phyloP scores from a whole-genome alignment of 768 basidiomycete genomes.

The Lactarius psammicola region DNA sequence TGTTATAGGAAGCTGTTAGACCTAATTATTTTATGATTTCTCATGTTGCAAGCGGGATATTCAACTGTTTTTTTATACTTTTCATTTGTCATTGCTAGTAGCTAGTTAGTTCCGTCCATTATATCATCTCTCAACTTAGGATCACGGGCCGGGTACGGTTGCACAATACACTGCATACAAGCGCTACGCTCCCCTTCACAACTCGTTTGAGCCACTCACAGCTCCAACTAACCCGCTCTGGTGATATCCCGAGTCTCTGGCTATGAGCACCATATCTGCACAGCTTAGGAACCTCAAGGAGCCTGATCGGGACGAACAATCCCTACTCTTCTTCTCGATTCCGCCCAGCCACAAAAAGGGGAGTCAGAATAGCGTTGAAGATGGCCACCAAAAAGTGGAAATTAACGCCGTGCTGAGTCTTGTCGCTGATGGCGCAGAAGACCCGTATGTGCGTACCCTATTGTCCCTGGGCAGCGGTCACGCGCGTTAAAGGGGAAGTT shows the following conservation, averaged over 20 bases:
- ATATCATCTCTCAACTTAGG: background rate
- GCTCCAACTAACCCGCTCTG: background rate
- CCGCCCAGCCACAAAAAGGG: constrained; percentile 43
- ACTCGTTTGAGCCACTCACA: background rate
- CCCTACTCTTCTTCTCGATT: constrained; percentile 83
- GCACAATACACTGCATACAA: background rate
- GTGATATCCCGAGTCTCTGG: constrained; percentile 1
- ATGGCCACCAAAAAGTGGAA: constrained; percentile 69
- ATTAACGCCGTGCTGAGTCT: constrained; percentile 88
- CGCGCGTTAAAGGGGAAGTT: constrained; percentile 9
- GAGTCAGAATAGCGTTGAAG: constrained; percentile 32
- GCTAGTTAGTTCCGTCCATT: background rate
- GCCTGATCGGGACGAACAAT: constrained; percentile 83
- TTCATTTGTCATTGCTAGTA: constrained; percentile 10
- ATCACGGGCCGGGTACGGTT: background rate
- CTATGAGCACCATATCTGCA: constrained; percentile 80
- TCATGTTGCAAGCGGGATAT: too few species aligned
- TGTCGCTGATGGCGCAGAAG: constrained; percentile 74
- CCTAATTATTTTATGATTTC: constrained; percentile 4
- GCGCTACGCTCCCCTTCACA: constrained; percentile 1
- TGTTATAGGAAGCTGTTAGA: background rate
- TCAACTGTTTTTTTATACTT: constrained; percentile 15
- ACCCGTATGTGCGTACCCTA: constrained; percentile 68
- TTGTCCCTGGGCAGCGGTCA: background rate
- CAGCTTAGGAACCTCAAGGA: constrained; percentile 91